A percentile compares a stretch with the other conserved stretches of the same genome.
These are phyloP conservation scores for Candida namnaoensis DNA, from an alignment of 805 yeast species.

Conservation along the genomic window DNA sequence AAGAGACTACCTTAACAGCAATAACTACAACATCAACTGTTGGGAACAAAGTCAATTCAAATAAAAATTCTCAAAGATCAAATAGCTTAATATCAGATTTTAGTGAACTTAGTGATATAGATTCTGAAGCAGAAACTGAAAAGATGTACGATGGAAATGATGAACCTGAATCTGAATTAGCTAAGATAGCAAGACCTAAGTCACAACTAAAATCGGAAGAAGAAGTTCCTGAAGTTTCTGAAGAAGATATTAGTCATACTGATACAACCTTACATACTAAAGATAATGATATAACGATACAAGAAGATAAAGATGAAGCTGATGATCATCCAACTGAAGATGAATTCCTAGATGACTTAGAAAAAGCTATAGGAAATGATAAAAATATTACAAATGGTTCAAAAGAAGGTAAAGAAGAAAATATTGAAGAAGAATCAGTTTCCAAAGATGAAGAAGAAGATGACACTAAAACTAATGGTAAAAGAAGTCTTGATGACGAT, in stretches of 20 bases:
- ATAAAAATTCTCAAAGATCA: constrained; percentile 19
- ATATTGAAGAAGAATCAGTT: constrained; percentile 14
- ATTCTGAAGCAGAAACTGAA: constrained; percentile 90
- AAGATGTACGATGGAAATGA: constrained; percentile 47
- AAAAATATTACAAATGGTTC: background rate
- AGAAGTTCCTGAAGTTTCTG: too few relatives aligned
- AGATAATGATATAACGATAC: constrained; percentile 2
- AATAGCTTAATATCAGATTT: constrained; percentile 16
- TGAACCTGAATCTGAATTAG: constrained; percentile 25
- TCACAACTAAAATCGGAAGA: constrained; percentile 6
- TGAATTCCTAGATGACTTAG: constrained; percentile 8
- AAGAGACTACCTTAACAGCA: too few relatives aligned
- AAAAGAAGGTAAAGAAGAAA: constrained; percentile 9
- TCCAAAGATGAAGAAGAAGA: constrained; percentile 13
- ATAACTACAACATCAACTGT: background rate
- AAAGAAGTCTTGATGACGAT: constrained; percentile 2
- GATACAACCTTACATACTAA: background rate
- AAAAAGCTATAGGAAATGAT: constrained; percentile 3
- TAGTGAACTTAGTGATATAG: constrained; percentile 48
- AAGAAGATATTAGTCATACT: too few relatives aligned
- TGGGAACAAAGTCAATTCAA: constrained; percentile 21
- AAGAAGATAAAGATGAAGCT: constrained; percentile 3
- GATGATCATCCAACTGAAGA: constrained; percentile 5
- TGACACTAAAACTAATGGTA: constrained; percentile 2
- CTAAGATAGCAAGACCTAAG: constrained; percentile 27